These are phyloP conservation scores for Pleurotus salmoneostramineus DNA, from an alignment of 768 basidiomycete species.

Conservation along the genomic window DNA sequence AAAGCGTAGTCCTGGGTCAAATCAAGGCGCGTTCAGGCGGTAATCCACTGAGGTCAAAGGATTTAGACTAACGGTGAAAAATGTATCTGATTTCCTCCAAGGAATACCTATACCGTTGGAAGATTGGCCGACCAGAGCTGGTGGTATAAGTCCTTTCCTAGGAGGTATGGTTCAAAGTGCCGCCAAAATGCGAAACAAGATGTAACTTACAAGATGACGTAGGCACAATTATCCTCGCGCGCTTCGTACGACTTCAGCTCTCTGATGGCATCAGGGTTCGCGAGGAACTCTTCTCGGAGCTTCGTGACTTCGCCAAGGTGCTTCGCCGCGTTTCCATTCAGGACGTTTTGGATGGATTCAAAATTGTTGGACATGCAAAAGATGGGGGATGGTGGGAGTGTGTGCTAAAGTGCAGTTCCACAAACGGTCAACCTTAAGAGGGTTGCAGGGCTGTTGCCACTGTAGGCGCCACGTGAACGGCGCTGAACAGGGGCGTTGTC, in stretches of 20 bases:
- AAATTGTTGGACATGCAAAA: neutral
- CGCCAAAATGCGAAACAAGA: neutral
- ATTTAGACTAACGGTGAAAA: conserved; percentile 2
- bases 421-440: too few relatives aligned
- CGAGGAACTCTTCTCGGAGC: neutral
- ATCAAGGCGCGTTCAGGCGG: neutral
- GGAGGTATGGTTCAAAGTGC: neutral
- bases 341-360: neutral
- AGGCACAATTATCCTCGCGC: neutral
- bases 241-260: neutral
- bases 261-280: neutral
- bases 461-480: too few relatives aligned
- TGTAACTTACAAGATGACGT: neutral
- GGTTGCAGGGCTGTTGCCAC: too few relatives aligned
- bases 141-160: conserved; percentile 3
- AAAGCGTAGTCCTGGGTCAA: neutral
- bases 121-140: neutral
- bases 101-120: neutral
- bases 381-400: neutral
- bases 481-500: too few relatives aligned
- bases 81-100: conserved; percentile 2
- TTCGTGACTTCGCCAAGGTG: neutral
- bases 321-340: neutral
- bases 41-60: neutral
- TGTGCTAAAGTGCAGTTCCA: neutral